phyloP scores from a whole-genome alignment of 2,329 filamentous ascomycete species.

The Arachnomyces sp. region DNA sequence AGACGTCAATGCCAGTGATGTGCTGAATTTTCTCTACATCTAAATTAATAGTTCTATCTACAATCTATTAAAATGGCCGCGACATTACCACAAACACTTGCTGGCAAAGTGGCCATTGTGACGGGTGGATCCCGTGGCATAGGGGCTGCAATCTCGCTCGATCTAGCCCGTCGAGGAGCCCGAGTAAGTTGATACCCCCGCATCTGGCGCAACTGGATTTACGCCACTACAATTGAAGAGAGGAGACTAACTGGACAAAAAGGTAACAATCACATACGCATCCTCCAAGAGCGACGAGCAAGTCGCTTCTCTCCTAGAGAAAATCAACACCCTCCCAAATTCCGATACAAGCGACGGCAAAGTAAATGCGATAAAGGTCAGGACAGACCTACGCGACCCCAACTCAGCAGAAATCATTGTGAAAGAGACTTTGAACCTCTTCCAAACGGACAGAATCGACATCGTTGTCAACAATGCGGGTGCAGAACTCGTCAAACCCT shows the following conservation, averaged over 20 bases:
- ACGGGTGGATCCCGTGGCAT: not conserved
- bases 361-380: not conserved
- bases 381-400: too few species aligned
- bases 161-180: not conserved
- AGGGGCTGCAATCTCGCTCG: not conserved
- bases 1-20: too few species aligned
- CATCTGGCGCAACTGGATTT: not conserved
- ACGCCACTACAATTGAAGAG: not conserved
- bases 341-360: too few species aligned
- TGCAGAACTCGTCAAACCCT: conserved; percentile 4
- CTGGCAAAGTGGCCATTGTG: conserved; percentile 3
- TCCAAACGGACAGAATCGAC: conserved; percentile 11
- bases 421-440: conserved; percentile 10
- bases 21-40: too few species aligned
- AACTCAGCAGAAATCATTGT: conserved; percentile 11
- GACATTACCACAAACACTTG: too few species aligned
- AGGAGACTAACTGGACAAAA: not conserved
- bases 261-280: not conserved
- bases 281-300: too few species aligned
- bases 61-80: too few species aligned
- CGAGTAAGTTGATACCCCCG: not conserved
- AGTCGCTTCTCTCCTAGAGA: too few species aligned
- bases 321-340: too few species aligned
- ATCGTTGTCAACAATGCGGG: conserved; percentile 15
- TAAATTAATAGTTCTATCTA: too few species aligned